phyloP scores from a whole-genome alignment of 768 basidiomycete species.

The Leccinum uliginosum region DNA sequence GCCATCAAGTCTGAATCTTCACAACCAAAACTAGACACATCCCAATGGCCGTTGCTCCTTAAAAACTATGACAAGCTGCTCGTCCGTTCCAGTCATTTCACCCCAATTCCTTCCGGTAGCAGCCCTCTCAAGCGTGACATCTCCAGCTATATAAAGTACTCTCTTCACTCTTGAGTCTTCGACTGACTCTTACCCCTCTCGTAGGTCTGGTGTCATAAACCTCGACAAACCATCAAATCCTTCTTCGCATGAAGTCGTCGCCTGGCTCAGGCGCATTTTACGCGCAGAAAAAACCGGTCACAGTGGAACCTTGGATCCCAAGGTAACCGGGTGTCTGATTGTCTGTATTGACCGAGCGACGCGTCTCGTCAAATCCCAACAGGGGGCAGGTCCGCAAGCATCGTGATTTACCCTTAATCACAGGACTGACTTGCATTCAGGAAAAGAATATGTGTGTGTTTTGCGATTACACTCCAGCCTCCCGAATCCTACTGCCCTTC shows the following conservation, averaged over 20 bases:
- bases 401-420: neutral
- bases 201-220: constrained; percentile 97
- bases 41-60: constrained; percentile 94
- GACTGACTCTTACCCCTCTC: constrained; percentile 2
- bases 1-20: constrained; percentile 75
- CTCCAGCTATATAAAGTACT: constrained; percentile 80
- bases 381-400: constrained; percentile 79
- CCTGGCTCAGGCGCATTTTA: constrained; percentile 96
- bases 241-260: constrained; percentile 98
- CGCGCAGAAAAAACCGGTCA: constrained; percentile 98
- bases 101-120: constrained; percentile 92
- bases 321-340: constrained; percentile 97
- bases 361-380: constrained; percentile 95
- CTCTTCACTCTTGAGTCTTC: neutral
- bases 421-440: constrained; percentile 33
- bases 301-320: constrained; percentile 97
- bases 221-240: constrained; percentile 99
- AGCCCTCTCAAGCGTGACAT: constrained; percentile 96
- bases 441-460: constrained; percentile 98
- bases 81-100: constrained; percentile 94
- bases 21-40: constrained; percentile 83
- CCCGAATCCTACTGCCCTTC: constrained; percentile 77
- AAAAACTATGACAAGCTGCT: constrained; percentile 99
- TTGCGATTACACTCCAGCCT: constrained; percentile 86
- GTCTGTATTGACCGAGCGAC: constrained; percentile 99